Conservation (phyloP, 768 basidiomycete species). For the Boletus edulis region DNA sequence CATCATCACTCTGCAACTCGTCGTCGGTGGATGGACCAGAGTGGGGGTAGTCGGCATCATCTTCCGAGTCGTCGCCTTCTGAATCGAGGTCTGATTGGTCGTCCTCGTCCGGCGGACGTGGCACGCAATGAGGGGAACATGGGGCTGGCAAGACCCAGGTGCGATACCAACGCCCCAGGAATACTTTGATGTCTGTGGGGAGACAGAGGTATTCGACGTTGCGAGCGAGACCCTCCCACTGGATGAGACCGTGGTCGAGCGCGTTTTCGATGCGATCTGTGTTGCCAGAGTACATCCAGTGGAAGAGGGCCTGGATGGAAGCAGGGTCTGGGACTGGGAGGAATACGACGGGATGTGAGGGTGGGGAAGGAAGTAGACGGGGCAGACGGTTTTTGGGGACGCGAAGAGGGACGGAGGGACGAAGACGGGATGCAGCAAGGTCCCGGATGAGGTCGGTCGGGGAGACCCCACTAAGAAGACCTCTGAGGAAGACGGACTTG, state of each 20-base stretch:
- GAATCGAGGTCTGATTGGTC: conserved; percentile 34
- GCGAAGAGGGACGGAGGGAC: conserved; percentile 25
- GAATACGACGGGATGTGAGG: conserved; percentile 66
- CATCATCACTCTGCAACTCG: conserved; percentile 38
- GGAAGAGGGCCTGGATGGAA: conserved; percentile 69
- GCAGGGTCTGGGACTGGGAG: conserved; percentile 73
- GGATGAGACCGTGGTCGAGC: conserved; percentile 60
- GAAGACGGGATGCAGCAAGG: conserved; percentile 22
- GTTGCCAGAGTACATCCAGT: conserved; percentile 83
- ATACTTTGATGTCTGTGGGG: conserved; percentile 70
- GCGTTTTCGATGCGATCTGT: conserved; percentile 63
- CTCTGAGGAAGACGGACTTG: conserved; percentile 72
- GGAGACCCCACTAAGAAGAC: conserved; percentile 66
- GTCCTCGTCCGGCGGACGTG: conserved; percentile 32
- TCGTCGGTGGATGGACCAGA: conserved; percentile 41
- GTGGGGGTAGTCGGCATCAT: conserved; percentile 17
- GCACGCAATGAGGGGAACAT: conserved; percentile 24
- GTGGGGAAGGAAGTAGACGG: conserved; percentile 58
- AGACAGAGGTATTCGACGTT: conserved; percentile 90
- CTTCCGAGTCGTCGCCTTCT: conserved; percentile 26
- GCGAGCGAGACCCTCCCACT: conserved; percentile 85
- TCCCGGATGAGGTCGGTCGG: conserved; percentile 55
- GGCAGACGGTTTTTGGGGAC: conserved; percentile 57
- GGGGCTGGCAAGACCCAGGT: conserved; percentile 49
- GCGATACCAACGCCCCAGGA: conserved; percentile 73